Percentiles rank a stretch among this genome's conserved stretches.
These are phyloP conservation scores for Mycena metata DNA, from an alignment of 768 basidiomycete species.

Conservation along the genomic window DNA sequence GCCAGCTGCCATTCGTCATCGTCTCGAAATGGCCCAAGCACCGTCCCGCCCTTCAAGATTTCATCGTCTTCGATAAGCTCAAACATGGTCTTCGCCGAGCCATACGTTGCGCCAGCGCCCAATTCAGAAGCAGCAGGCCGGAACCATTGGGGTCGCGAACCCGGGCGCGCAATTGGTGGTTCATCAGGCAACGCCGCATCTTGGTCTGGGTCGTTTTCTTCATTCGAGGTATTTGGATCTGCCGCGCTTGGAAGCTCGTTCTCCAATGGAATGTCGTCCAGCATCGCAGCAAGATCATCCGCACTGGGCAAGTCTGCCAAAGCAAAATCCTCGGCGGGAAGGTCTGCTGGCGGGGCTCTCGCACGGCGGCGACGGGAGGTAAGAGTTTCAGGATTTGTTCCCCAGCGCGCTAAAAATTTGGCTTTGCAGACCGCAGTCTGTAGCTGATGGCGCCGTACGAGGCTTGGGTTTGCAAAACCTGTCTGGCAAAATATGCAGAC, in stretches of 20 bases:
- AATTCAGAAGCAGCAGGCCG: neutral
- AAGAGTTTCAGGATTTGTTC: neutral
- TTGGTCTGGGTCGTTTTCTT: neutral
- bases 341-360: too few relatives aligned
- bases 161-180: neutral
- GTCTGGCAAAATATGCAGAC: conserved; percentile 1
- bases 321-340: neutral
- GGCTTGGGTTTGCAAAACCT: neutral
- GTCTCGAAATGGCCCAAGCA: conserved; percentile 40
- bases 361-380: neutral
- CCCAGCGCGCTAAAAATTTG: neutral
- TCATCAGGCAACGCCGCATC: conserved; percentile 5
- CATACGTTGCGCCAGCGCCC: conserved; percentile 11
- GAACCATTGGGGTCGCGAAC: neutral
- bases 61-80: conserved; percentile 17
- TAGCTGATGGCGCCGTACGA: conserved; percentile 4
- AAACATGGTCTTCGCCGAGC: conserved; percentile 2
- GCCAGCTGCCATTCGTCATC: conserved; percentile 47
- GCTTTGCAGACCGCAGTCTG: neutral
- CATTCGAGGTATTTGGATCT: too few relatives aligned
- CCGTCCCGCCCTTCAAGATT: conserved; percentile 14
- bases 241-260: too few relatives aligned
- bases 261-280: conserved; percentile 13
- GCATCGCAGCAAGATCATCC: conserved; percentile 2
- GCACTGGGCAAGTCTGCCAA: neutral